Base-by-base conservation (phyloP, 306 rosid genomes). In the Gastrolobium bilobum region DNA sequence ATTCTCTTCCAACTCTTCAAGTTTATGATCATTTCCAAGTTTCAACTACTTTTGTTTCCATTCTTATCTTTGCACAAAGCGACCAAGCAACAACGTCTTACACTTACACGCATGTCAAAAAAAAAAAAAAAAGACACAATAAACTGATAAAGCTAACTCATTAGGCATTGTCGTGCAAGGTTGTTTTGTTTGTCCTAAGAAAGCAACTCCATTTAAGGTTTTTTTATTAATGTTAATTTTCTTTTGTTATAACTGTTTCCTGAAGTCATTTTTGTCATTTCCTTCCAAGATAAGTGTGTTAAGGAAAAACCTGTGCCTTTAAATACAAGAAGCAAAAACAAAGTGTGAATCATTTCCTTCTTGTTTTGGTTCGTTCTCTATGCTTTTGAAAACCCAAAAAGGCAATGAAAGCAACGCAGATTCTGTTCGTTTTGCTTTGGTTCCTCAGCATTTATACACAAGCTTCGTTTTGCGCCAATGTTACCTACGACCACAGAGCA, bases 401-500 rank as follows among this genome's bases (percentile, higher is more conserved):
- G 44, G 37, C 83, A 43, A 92, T 92, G 98, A 83, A 62, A 82
- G 78, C 48, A 59, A 71, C 75, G 4, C 83, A 34, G 65, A 47
- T 82, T 75, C 50, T 78, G 47, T 72, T 75, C 2, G 58, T 74
- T 76, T 68, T 85, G 65, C 26, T 79, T 52, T 79, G 86, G 85
- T 37, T 90, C 75, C 57, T 93, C 10, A 68, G 86, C 8, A 73
- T 82, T 78, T 11, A 90, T 71, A 81, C 69, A 0, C 54, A 82
- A 74, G 11, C 73, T 46, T 81, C 87, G 46, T 82, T 84, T 80
- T 84, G 88, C 1, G 70, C 84, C 66, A 91, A 86, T 69, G 98
- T 95, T 59, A 87, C 87, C 3, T 95, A 95, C 77, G 99, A 95
- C 46, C 94, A 90, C 68, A 75, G 99, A 79, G 96, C 98, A 8